Evolutionary conservation across 192 early-diverging fungal species (phyloP).

Genomic region (Coemansia sp.): DNA sequence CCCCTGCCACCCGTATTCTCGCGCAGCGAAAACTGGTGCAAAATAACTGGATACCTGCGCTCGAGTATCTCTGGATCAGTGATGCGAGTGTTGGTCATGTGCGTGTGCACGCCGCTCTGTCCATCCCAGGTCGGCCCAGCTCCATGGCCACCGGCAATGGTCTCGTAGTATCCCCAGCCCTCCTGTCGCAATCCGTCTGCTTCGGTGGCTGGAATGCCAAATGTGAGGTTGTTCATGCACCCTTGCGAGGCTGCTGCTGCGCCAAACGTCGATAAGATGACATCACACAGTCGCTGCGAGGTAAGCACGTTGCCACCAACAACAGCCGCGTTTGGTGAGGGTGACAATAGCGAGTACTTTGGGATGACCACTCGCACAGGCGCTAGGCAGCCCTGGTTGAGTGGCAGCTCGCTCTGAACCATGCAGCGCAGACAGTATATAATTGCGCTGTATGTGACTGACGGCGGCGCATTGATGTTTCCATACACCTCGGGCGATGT

Average conservation of each 20-base stretch:
- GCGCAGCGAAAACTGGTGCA: constrained; percentile 81
- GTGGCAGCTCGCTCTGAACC: constrained; percentile 86
- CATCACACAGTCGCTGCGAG: constrained; percentile 89
- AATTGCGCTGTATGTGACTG: constrained; percentile 86
- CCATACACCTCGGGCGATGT: constrained; percentile 86
- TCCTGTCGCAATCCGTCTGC: constrained; percentile 44
- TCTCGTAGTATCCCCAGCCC: constrained; percentile 97
- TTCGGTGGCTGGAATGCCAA: constrained; percentile 64
- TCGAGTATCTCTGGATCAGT: constrained; percentile 97
- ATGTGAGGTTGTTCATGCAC: constrained; percentile 96
- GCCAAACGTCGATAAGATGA: constrained; percentile 85
- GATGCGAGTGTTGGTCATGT: constrained; percentile 98
- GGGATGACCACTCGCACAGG: constrained; percentile 85
- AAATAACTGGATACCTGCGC: constrained; percentile 84
- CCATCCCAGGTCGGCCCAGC: constrained; percentile 92
- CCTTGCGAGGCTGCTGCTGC: constrained; percentile 92
- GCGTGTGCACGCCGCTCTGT: constrained; percentile 73
- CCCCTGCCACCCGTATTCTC: constrained; percentile 78
- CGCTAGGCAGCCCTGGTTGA: constrained; percentile 93
- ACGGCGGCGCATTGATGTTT: constrained; percentile 59
- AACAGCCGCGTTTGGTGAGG: constrained; percentile 82
- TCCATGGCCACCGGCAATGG: constrained; percentile 84
- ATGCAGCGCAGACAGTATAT: constrained; percentile 95
- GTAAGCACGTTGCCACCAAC: constrained; percentile 98
- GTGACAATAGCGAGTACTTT: constrained; percentile 71